phyloP scores from a whole-genome alignment of 441 rosid genomes.

The Croton laevigatus region DNA sequence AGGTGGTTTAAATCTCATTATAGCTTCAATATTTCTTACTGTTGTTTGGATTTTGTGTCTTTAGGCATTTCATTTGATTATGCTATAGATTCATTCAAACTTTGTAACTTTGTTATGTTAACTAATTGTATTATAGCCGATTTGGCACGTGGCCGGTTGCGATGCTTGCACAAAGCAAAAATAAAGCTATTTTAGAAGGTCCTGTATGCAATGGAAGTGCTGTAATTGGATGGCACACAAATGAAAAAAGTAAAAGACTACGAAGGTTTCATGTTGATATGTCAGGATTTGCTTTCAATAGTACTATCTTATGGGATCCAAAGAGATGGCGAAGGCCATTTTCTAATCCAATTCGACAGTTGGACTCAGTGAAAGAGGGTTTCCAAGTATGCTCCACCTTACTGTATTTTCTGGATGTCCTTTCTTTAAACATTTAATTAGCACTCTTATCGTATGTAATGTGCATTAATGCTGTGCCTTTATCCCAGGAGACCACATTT shows the following conservation, averaged over 20 bases:
- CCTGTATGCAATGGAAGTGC: constrained; percentile 83
- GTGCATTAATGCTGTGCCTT: constrained; percentile 1
- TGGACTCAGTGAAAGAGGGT: constrained; percentile 86
- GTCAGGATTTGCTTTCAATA: constrained; percentile 97
- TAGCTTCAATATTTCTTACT: neutral
- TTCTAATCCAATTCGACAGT: constrained; percentile 54
- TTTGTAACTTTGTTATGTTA: constrained; percentile 13
- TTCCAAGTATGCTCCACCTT: constrained; percentile 56
- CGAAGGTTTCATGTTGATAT: constrained; percentile 95
- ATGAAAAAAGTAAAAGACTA: constrained; percentile 83
- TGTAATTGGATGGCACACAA: constrained; percentile 94
- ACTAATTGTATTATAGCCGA: constrained; percentile 43
- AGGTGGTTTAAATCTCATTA: neutral
- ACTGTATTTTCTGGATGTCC: constrained; percentile 1
- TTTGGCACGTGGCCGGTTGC: constrained; percentile 99
- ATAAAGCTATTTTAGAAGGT: constrained; percentile 91
- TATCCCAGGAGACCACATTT: constrained; percentile 78
- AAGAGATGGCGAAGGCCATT: constrained; percentile 67
- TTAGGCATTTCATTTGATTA: neutral
- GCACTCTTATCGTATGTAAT: neutral
- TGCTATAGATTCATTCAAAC: neutral
- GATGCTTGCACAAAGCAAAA: constrained; percentile 94
- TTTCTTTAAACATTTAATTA: neutral
- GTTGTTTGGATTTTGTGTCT: neutral
- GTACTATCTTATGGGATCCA: constrained; percentile 92